phyloP scores from a whole-genome alignment of 2,329 filamentous ascomycete species.

The Triangularia verruculosa region DNA sequence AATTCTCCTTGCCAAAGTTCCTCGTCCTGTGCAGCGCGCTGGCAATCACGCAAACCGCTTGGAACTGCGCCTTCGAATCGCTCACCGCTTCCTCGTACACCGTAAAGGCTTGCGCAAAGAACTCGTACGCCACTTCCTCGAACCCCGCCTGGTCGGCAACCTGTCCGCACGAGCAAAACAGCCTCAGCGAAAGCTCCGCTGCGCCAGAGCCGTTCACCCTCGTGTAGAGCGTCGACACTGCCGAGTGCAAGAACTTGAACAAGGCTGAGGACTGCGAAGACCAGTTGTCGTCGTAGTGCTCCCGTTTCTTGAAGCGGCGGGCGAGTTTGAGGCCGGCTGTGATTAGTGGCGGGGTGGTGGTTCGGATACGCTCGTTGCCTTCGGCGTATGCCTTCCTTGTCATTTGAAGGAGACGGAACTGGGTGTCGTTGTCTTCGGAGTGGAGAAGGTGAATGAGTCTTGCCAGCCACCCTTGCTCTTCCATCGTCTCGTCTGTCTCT shows the following conservation, averaged over 20 bases:
- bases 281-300: conserved; percentile 73
- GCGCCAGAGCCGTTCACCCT: conserved; percentile 74
- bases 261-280: conserved; percentile 67
- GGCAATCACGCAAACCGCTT: conserved; percentile 92
- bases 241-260: conserved; percentile 93
- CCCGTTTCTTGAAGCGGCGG: conserved; percentile 80
- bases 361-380: conserved; percentile 92
- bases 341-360: conserved; percentile 88
- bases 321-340: conserved; percentile 88
- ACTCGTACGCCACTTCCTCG: conserved; percentile 96
- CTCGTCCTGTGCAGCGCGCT: conserved; percentile 83
- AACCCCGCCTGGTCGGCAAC: conserved; percentile 88
- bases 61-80: conserved; percentile 95
- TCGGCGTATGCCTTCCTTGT: conserved; percentile 83
- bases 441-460: conserved; percentile 86
- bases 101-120: conserved; percentile 96
- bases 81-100: conserved; percentile 96
- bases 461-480: conserved; percentile 96
- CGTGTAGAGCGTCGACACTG: conserved; percentile 81
- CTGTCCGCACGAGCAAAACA: conserved; percentile 90
- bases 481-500: conserved; percentile 95
- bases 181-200: conserved; percentile 80
- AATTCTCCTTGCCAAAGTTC: conserved; percentile 94
- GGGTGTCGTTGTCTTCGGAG: conserved; percentile 82
- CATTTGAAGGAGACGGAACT: conserved; percentile 89